Evolutionary conservation across 495 filamentous ascomycete species (phyloP).

Genomic region (Cetradonia linearis): DNA sequence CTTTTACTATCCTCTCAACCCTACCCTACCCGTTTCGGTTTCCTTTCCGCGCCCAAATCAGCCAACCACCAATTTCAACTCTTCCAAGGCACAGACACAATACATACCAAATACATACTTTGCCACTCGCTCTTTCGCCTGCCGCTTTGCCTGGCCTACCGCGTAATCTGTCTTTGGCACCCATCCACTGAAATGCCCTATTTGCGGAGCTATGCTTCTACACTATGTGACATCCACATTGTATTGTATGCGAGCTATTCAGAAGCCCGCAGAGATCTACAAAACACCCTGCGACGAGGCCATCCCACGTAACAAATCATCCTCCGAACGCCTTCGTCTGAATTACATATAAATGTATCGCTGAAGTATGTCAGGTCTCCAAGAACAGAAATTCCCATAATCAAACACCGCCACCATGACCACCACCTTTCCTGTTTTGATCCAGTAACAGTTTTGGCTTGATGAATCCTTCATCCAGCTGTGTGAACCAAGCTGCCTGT

Average conservation of each 20-base stretch:
- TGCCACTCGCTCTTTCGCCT: conserved; percentile 1
- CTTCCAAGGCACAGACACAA: background rate
- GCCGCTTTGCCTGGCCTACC: conserved; percentile 11
- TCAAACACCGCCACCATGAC: conserved; percentile 23
- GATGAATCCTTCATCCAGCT: conserved; percentile 92
- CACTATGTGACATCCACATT: background rate
- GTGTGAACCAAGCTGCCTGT: conserved; percentile 81
- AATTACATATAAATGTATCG: background rate
- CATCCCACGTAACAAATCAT: background rate
- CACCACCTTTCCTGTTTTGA: conserved; percentile 34
- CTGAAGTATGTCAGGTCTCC: background rate
- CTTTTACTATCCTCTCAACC: too few relatives aligned
- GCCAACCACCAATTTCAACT: background rate
- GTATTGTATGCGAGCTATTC: background rate
- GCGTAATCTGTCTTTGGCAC: background rate
- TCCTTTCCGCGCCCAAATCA: conserved; percentile 3
- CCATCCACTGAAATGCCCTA: background rate
- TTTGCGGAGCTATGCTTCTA: background rate
- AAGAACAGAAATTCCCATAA: background rate
- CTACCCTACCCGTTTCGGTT: background rate
- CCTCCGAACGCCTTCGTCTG: background rate
- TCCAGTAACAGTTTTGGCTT: conserved; percentile 89
- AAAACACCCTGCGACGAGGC: conserved; percentile 1
- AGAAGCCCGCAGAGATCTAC: conserved; percentile 2
- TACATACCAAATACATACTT: background rate